Evolutionary conservation across 202 grass and related monocot species (phyloP).

Genomic region (Alloteropsis angusta): DNA sequence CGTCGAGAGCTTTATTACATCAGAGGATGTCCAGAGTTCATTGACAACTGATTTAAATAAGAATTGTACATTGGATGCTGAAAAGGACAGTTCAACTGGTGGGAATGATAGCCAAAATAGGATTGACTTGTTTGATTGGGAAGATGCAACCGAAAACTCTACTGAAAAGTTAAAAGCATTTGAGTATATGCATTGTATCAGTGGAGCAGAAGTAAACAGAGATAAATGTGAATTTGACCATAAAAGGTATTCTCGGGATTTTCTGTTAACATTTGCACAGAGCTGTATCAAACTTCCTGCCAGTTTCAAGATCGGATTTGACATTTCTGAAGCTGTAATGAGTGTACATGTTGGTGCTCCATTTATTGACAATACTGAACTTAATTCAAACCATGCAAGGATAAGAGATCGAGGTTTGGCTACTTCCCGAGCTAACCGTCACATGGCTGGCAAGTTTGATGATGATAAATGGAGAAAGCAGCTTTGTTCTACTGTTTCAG

Average conservation of each 20-base stretch:
- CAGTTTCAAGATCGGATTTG: slow-evolving; percentile 55
- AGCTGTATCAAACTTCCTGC: slow-evolving; percentile 48
- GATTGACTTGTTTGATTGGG: slow-evolving; percentile 45
- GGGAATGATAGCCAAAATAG: slow-evolving; percentile 31
- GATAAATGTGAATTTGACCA: slow-evolving; percentile 18
- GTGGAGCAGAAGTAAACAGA: slow-evolving; percentile 6
- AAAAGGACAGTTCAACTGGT: slow-evolving; percentile 16
- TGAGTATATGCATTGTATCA: not conserved
- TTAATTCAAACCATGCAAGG: slow-evolving; percentile 34
- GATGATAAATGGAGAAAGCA: slow-evolving; percentile 56
- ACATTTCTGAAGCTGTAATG: slow-evolving; percentile 45
- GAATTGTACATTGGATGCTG: slow-evolving; percentile 11
- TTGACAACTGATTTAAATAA: slow-evolving; percentile 1
- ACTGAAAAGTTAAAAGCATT: slow-evolving; percentile 33
- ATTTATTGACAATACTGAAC: slow-evolving; percentile 22
- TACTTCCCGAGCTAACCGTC: slow-evolving; percentile 25
- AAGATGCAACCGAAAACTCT: slow-evolving; percentile 46
- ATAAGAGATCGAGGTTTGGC: slow-evolving; percentile 31
- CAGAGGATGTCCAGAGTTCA: slow-evolving; percentile 22
- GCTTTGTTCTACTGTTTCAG: slow-evolving; percentile 22
- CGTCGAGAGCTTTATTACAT: not conserved
- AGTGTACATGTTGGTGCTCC: not conserved
- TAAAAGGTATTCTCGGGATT: slow-evolving; percentile 64
- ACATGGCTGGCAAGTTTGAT: slow-evolving; percentile 30
- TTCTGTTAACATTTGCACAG: slow-evolving; percentile 54